Evolutionary conservation across 1,284 basidiomycete species (phyloP), one percentile per base, ranked within the genome.

Genomic region (Microbotryum violaceum): DNA sequence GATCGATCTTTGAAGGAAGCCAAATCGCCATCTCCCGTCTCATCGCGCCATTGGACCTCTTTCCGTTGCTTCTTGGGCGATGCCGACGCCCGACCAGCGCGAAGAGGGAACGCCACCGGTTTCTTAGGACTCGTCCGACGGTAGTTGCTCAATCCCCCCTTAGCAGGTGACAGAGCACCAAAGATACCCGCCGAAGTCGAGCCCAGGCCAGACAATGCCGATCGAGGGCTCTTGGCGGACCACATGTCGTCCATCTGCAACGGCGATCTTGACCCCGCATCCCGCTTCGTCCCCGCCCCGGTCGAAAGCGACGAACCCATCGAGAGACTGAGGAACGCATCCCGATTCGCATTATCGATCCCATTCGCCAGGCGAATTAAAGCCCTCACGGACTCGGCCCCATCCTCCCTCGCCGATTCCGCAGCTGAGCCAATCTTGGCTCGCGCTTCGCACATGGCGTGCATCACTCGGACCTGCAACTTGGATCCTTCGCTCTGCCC

Each of bases 21-120:
- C 23, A 69, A 57, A 0, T 63, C 67, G 44, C 59, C 64, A 10
- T 66, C 67, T 23, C 67, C 64, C 4, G 60, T 46, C 57, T 69
- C 67, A 58, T 69, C 67, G 4, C 64, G 47, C 67, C 67, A 69
- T 54, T 69, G 64, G 20, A 69, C 65, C 18, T 58, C 64, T 54
- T 69, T 69, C 33, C 54, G 23, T 42, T 42, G 54, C 57, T 63
- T 66, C 56, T 63, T 69, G 14, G 51, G 54, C 33, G 59, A 61
- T 31, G 7, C 21, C n/a, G n/a, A 29, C 18, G 16, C 46, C 27
- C 9, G 57, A 44, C 16, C 51, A 10, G 37, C 37, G 16, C 25
- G 51, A 20, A 53, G 25, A 20, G 51, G 60, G 47, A 62, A 60
- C 4, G 60, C 49, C 3, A 58, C 56, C 42, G 16, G 47, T 59